Conservation (phyloP, 495 filamentous ascomycete genomes). For the Filosporella fistucella region DNA sequence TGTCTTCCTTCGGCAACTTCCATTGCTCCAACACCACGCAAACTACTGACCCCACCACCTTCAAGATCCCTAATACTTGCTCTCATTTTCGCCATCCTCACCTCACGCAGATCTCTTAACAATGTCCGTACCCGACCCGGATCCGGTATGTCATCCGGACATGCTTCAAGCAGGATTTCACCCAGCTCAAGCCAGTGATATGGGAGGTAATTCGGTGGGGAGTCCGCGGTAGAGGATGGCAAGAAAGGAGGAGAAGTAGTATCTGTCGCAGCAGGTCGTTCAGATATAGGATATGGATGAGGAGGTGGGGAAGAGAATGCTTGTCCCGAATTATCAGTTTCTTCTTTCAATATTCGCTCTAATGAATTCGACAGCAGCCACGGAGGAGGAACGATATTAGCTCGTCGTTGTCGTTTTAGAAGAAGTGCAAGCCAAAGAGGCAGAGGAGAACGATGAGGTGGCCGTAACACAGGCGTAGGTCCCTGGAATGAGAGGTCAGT, state of each 20-base stretch:
- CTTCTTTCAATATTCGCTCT: constrained; percentile 67
- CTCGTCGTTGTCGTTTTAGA: constrained; percentile 89
- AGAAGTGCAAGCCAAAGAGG: constrained; percentile 98
- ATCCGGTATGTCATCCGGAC: constrained; percentile 78
- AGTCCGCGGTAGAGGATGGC: constrained; percentile 50
- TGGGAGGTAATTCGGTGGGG: constrained; percentile 64
- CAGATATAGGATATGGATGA: constrained; percentile 38
- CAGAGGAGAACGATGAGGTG: constrained; percentile 73
- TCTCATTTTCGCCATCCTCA: constrained; percentile 84
- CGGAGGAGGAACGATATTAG: constrained; percentile 85
- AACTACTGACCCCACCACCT: constrained; percentile 63
- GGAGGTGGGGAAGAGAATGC: constrained; percentile 72
- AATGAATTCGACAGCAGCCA: constrained; percentile 80
- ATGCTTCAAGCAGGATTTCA: constrained; percentile 78
- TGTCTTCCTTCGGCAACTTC: constrained; percentile 83
- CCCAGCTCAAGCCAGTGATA: constrained; percentile 93
- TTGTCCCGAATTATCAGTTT: constrained; percentile 59
- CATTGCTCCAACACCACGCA: constrained; percentile 87
- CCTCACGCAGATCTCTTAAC: constrained; percentile 80
- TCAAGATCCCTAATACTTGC: constrained; percentile 66
- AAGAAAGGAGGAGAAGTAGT: constrained; percentile 55
- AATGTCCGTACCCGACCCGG: constrained; percentile 69
- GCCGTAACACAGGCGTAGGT: constrained; percentile 65
- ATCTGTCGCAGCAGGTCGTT: constrained; percentile 14
- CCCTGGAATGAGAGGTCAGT: too few relatives aligned